Percentiles rank a stretch among this genome's conserved stretches.
Conservation (phyloP, 371 early-diverging fungal species). For the Mortierella sp. region DNA sequence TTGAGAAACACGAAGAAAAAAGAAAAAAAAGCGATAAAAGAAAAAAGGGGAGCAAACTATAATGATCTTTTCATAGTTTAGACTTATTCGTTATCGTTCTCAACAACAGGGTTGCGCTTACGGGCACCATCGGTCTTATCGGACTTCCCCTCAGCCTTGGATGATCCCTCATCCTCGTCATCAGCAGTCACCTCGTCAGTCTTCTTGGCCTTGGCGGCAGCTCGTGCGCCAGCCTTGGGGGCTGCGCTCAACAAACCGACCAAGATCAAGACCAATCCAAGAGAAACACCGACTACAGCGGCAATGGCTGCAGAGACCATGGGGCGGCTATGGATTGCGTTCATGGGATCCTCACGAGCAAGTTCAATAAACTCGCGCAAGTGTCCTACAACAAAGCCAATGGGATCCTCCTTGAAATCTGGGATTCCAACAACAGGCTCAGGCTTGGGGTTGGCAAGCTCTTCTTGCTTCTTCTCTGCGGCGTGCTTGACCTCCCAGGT, state of each 20-base stretch:
- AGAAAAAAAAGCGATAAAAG: not conserved
- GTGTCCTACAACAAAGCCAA: slow-evolving; percentile 42
- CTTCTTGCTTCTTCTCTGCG: slow-evolving; percentile 70
- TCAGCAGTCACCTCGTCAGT: slow-evolving; percentile 56
- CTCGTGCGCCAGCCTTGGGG: slow-evolving; percentile 19
- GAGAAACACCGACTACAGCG: slow-evolving; percentile 40
- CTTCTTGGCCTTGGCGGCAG: slow-evolving; percentile 57
- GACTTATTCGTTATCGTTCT: slow-evolving; percentile 21
- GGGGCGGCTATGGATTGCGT: slow-evolving; percentile 64
- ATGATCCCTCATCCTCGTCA: slow-evolving; percentile 27
- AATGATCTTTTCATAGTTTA: not conserved
- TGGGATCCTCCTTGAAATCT: slow-evolving; percentile 49
- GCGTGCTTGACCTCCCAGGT: slow-evolving; percentile 79
- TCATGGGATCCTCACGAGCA: slow-evolving; percentile 62
- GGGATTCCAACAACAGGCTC: slow-evolving; percentile 30
- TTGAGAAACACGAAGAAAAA: not conserved
- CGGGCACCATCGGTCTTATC: slow-evolving; percentile 20
- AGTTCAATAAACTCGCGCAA: slow-evolving; percentile 58
- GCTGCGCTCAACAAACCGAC: slow-evolving; percentile 52
- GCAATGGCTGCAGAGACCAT: slow-evolving; percentile 61
- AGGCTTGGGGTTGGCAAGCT: slow-evolving; percentile 56
- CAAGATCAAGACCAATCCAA: slow-evolving; percentile 57
- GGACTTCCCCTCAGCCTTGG: slow-evolving; percentile 10
- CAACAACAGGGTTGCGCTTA: slow-evolving; percentile 28
- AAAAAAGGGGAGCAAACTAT: not conserved